Conservation (phyloP, 208 protist species). For the Trypanosoma congolense region DNA sequence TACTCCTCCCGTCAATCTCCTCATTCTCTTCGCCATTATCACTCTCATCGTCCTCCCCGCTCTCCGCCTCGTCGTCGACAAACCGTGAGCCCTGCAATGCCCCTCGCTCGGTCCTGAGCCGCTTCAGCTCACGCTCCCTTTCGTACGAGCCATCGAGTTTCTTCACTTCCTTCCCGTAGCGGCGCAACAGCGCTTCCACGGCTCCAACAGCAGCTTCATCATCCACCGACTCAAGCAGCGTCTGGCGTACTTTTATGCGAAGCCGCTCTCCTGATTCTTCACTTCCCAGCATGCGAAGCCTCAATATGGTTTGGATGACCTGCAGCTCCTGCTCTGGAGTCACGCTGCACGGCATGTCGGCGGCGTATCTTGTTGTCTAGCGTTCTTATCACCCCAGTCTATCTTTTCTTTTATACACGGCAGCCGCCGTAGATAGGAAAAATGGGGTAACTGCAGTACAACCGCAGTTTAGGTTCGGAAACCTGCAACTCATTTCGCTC, state of each 20-base stretch:
- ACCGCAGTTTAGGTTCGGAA: no score
- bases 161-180: conserved; percentile 30
- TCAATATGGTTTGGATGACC: conserved; percentile 55
- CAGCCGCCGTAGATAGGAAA: no score
- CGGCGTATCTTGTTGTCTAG: no score
- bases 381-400: no score
- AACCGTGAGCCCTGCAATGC: conserved; percentile 33
- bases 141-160: conserved; percentile 71
- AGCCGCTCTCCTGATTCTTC: conserved; percentile 46
- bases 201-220: conserved; percentile 36
- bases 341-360: conserved; percentile 11
- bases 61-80: conserved; percentile 62
- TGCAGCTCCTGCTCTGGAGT: conserved; percentile 56
- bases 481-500: no score
- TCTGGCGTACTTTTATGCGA: conserved; percentile 43
- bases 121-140: conserved; percentile 40
- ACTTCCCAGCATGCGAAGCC: conserved; percentile 46
- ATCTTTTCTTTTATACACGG: no score
- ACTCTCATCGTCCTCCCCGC: conserved; percentile 50
- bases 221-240: conserved; percentile 33
- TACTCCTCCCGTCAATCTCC: conserved; percentile 1
- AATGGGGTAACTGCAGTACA: no score
- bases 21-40: conserved; percentile 30
- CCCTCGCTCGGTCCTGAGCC: conserved; percentile 32
- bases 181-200: conserved; percentile 50